phyloP scores from a whole-genome alignment of 129 eudicot genomes.

The Helianthus tuberosus region DNA sequence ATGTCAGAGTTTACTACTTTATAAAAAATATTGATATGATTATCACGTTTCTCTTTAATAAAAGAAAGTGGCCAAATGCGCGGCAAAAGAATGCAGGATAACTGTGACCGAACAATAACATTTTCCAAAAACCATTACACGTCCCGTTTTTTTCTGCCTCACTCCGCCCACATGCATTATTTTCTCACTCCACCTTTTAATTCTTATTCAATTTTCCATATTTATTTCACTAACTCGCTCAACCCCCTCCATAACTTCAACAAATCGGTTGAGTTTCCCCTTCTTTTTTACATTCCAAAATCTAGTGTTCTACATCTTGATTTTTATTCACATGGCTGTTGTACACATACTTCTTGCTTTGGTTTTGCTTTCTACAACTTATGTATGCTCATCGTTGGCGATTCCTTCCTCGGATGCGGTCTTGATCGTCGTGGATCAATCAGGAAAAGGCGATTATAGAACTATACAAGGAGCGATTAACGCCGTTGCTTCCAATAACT shows the following conservation, averaged over 20 bases:
- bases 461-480: constrained; percentile 74
- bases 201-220: constrained; percentile 17
- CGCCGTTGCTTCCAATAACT: constrained; percentile 59
- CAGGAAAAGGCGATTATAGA: constrained; percentile 60
- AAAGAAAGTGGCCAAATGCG: neutral
- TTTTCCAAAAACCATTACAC: constrained; percentile 32
- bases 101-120: neutral
- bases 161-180: constrained; percentile 33
- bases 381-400: constrained; percentile 34
- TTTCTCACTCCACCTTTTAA: neutral
- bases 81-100: constrained; percentile 13
- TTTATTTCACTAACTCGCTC: neutral
- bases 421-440: constrained; percentile 74
- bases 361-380: neutral
- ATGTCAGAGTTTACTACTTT: no score
- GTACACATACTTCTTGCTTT: constrained; percentile 1
- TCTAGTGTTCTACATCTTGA: neutral
- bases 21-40: neutral
- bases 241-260: constrained; percentile 1
- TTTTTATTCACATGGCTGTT: constrained; percentile 25
- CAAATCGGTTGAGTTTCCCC: constrained; percentile 19
- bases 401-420: constrained; percentile 46
- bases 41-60: neutral
- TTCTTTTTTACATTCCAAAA: neutral
- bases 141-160: constrained; percentile 27